A percentile compares a stretch with the other conserved stretches of the same genome.
phyloP scores from a whole-genome alignment of 192 early-diverging fungal genomes.

The Ambispora gerdemannii region DNA sequence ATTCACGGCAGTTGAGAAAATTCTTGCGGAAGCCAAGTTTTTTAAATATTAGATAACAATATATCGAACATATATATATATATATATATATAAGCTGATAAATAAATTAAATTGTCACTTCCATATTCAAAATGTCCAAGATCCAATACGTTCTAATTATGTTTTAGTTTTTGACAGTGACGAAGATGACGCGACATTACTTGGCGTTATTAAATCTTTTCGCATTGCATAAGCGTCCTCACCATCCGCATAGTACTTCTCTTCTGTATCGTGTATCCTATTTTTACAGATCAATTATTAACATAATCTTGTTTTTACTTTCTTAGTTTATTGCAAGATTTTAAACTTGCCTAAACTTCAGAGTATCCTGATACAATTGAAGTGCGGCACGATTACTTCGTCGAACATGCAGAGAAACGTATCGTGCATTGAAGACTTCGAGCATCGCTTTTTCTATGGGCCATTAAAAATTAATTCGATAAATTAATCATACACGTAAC shows the following conservation, averaged over 20 bases:
- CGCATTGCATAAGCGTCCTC: conserved; percentile 87
- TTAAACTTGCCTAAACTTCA: conserved; percentile 73
- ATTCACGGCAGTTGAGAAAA: too few species aligned
- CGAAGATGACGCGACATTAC: too few species aligned
- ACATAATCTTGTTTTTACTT: not conserved
- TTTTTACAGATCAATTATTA: not conserved
- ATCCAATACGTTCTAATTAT: too few species aligned
- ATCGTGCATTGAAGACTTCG: conserved; percentile 81
- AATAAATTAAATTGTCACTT: too few species aligned
- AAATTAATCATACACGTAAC: not conserved
- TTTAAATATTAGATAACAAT: too few species aligned
- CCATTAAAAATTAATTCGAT: not conserved
- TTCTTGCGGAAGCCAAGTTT: too few species aligned
- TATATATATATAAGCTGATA: too few species aligned
- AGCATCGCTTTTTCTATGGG: conserved; percentile 69
- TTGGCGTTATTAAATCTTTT: conserved; percentile 45
- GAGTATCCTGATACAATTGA: conserved; percentile 86
- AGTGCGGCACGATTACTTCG: conserved; percentile 93
- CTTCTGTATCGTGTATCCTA: conserved; percentile 84
- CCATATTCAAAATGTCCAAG: too few species aligned
- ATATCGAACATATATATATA: too few species aligned
- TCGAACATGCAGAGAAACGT: conserved; percentile 91
- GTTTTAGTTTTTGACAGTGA: too few species aligned
- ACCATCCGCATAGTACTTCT: conserved; percentile 97
- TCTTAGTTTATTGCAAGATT: not conserved